Conservation (phyloP, 164 flowering plant species). For the Stephania japonica region DNA sequence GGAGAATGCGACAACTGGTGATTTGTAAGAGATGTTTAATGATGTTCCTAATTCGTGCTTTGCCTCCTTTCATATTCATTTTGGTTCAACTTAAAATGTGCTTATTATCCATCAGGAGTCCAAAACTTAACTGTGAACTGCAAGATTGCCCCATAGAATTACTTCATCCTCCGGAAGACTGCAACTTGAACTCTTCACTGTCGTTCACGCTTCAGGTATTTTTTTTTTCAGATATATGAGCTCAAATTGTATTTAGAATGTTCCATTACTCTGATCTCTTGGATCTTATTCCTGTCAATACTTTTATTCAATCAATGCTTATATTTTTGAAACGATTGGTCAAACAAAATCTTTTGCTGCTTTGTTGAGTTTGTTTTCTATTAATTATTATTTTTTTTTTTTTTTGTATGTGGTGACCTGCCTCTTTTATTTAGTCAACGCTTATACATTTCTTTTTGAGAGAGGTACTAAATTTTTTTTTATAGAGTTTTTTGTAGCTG, state of each 20-base stretch:
- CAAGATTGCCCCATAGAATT: conserved; percentile 77
- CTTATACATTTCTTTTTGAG: no score
- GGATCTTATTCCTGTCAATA: background rate
- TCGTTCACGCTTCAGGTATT: conserved; percentile 90
- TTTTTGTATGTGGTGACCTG: background rate
- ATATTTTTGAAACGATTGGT: background rate
- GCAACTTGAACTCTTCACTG: conserved; percentile 86
- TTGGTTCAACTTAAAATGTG: conserved; percentile 5
- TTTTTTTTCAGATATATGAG: background rate
- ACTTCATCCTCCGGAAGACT: conserved; percentile 95
- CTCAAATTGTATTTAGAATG: background rate
- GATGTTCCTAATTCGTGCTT: background rate
- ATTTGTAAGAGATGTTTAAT: conserved; percentile 39
- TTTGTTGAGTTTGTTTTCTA: background rate
- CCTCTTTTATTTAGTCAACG: no score
- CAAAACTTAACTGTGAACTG: conserved; percentile 58
- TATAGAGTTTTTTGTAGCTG: no score
- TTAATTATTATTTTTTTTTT: background rate
- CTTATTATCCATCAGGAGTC: conserved; percentile 40
- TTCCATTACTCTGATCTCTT: background rate
- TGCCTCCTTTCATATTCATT: conserved; percentile 3
- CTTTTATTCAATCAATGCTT: background rate
- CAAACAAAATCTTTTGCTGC: background rate
- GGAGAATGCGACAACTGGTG: conserved; percentile 40
- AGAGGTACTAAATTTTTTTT: no score